Evolutionary conservation across 2,329 filamentous ascomycete genomes (phyloP), one percentile per base, ranked within the genome.

Genomic region (Aspergillus sp.): DNA sequence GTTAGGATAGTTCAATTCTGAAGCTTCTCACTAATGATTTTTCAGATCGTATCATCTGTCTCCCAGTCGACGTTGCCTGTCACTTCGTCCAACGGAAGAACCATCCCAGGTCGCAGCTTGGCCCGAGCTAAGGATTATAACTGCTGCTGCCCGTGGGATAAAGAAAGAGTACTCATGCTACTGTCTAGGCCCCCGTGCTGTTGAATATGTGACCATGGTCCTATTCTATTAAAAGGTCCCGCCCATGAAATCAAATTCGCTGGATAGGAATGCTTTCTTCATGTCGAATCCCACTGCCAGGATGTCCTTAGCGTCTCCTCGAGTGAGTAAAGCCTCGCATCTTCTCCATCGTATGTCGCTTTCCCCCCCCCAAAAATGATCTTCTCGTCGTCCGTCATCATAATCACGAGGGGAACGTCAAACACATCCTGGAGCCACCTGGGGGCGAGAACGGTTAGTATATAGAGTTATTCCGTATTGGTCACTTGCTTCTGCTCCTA

Each of bases 381-480:
- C 30, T 9, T 9, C 33, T 34, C 42, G 32, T 44, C 32, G 42
- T 35, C 34, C 7, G 29, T 28, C 7, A 38, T 33, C 30, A 33
- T 33, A 33, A 33, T 33, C 30, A 33, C 30, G 30, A 33, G 30
- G 6, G 91, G 91, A 29, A 93, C 89, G 62, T 97, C 88, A 59
- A 98, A 94, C 4, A 94, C 87, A 64, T 97, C 89, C 67, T 95
- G 90, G 57, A 97, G 70, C 86, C 88, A 86, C 76, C 30, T 33
- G 30, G 30, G 30, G 30, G 30, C 6, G 30, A 33, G 30, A 33
- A 33, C 30, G 30, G 30, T 33, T 33, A 33, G 30, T 33, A 33
- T 33, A 9, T 33, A 19, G 19, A 19, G 19, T 19, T 19, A 19
- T 19, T 19, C 19, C 19, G 19, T 19, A 19, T 2, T 19, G 19